Conservation (phyloP, 2,329 filamentous ascomycete genomes). For the Lizonia empirigonia region DNA sequence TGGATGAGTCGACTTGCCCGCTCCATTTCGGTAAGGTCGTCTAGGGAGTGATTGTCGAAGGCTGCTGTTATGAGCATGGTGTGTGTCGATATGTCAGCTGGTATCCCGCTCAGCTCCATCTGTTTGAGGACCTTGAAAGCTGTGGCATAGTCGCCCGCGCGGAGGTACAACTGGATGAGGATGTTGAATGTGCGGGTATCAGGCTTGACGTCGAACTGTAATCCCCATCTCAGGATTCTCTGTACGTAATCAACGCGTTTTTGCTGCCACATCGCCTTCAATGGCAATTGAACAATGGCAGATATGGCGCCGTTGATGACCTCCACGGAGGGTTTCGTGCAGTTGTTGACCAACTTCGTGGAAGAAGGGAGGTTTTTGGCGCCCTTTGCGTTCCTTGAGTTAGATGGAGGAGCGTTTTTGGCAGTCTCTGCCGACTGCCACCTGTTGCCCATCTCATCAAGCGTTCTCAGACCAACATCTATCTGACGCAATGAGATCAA, state of each 20-base stretch:
- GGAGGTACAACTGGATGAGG: slow-evolving; percentile 66
- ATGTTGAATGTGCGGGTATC: slow-evolving; percentile 66
- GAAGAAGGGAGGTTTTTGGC: slow-evolving; percentile 15
- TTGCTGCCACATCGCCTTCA: slow-evolving; percentile 48
- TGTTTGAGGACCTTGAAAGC: slow-evolving; percentile 60
- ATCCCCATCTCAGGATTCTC: slow-evolving; percentile 51
- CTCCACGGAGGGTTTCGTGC: slow-evolving; percentile 65
- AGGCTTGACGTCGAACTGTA: slow-evolving; percentile 53
- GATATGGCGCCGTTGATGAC: slow-evolving; percentile 73
- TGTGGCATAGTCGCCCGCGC: slow-evolving; percentile 54
- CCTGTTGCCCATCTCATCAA: slow-evolving; percentile 67
- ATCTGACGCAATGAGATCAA: slow-evolving; percentile 63
- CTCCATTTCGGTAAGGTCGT: slow-evolving; percentile 51
- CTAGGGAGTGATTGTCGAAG: slow-evolving; percentile 57
- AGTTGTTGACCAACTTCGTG: slow-evolving; percentile 43
- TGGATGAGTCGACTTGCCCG: slow-evolving; percentile 59
- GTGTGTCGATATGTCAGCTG: slow-evolving; percentile 72
- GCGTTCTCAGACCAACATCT: slow-evolving; percentile 64
- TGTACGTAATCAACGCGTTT: slow-evolving; percentile 46
- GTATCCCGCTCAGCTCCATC: slow-evolving; percentile 64
- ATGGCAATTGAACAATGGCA: slow-evolving; percentile 58
- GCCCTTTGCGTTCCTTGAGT: slow-evolving; percentile 15
- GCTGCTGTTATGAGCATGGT: slow-evolving; percentile 70
- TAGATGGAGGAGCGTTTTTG: slow-evolving; percentile 16
- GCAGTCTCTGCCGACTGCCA: slow-evolving; percentile 58